Conservation (phyloP, 768 basidiomycete genomes). For the Auriculariales sp. region DNA sequence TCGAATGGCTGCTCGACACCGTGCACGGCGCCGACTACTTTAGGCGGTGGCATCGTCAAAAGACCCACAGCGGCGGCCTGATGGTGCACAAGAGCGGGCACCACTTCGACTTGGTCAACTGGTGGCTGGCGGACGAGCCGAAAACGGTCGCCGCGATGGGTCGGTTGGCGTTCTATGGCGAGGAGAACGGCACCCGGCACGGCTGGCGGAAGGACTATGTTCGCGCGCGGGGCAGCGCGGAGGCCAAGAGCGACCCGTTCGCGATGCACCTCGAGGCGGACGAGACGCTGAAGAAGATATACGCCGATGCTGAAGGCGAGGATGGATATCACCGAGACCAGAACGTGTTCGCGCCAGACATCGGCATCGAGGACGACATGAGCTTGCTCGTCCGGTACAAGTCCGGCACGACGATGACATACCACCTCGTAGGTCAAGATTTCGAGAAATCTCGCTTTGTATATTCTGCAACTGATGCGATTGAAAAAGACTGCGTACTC, state of each 20-base stretch:
- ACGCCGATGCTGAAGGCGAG: slow-evolving; percentile 30
- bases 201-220: slow-evolving; percentile 34
- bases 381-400: slow-evolving; percentile 32
- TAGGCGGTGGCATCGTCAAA: slow-evolving; percentile 34
- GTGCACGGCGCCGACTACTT: slow-evolving; percentile 40
- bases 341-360: slow-evolving; percentile 29
- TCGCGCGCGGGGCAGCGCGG: slow-evolving; percentile 25
- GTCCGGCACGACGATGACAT: slow-evolving; percentile 34
- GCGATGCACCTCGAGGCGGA: slow-evolving; percentile 32
- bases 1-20: slow-evolving; percentile 38
- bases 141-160: slow-evolving; percentile 33
- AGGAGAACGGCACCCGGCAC: slow-evolving; percentile 27
- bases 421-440: slow-evolving; percentile 27
- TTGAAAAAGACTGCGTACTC: slow-evolving; percentile 23
- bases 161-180: slow-evolving; percentile 32
- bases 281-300: slow-evolving; percentile 26
- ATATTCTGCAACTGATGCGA: neutral
- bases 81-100: slow-evolving; percentile 33
- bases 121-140: slow-evolving; percentile 35
- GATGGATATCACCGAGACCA: slow-evolving; percentile 37
- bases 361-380: slow-evolving; percentile 40
- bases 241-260: slow-evolving; percentile 32
- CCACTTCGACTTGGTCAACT: slow-evolving; percentile 40
- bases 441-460: slow-evolving; percentile 5
- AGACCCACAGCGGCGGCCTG: slow-evolving; percentile 27